Conservation (phyloP, 768 basidiomycete species). For the Phaffia tasmanica region DNA sequence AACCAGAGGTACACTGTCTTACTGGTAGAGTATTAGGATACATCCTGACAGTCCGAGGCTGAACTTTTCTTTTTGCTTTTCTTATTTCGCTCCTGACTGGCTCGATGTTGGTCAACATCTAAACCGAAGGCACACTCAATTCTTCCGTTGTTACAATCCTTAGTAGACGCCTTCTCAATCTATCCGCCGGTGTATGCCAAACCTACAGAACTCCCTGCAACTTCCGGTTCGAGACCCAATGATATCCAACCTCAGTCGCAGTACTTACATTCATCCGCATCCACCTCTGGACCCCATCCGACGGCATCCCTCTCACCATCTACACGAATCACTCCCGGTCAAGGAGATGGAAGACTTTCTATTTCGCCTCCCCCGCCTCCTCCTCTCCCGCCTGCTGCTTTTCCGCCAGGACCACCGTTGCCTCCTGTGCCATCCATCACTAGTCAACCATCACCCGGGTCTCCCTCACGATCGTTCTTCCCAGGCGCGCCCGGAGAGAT, state of each 20-base stretch:
- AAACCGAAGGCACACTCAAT: constrained; percentile 59
- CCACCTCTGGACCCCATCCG: constrained; percentile 4
- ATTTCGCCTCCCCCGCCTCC: too few species aligned
- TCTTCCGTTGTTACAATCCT: constrained; percentile 57
- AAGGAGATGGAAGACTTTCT: neutral
- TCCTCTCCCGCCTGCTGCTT: constrained; percentile 19
- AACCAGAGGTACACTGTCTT: constrained; percentile 58
- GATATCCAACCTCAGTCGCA: constrained; percentile 14
- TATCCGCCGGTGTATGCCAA: constrained; percentile 85
- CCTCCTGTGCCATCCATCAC: constrained; percentile 6
- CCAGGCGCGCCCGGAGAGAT: neutral
- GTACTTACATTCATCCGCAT: constrained; percentile 27
- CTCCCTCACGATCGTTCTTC: constrained; percentile 16
- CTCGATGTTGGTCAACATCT: constrained; percentile 6
- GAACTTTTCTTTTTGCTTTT: neutral
- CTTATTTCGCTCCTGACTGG: neutral
- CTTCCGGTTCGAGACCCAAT: neutral
- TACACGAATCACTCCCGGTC: neutral
- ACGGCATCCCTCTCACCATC: constrained; percentile 7
- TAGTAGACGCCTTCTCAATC: constrained; percentile 71
- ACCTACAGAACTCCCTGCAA: constrained; percentile 42
- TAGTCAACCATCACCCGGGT: constrained; percentile 17
- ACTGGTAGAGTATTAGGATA: neutral
- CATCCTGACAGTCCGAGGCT: neutral
- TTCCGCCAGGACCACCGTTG: constrained; percentile 24